Conservation (phyloP, 2,329 filamentous ascomycete genomes). For the Fusarium piperis region DNA sequence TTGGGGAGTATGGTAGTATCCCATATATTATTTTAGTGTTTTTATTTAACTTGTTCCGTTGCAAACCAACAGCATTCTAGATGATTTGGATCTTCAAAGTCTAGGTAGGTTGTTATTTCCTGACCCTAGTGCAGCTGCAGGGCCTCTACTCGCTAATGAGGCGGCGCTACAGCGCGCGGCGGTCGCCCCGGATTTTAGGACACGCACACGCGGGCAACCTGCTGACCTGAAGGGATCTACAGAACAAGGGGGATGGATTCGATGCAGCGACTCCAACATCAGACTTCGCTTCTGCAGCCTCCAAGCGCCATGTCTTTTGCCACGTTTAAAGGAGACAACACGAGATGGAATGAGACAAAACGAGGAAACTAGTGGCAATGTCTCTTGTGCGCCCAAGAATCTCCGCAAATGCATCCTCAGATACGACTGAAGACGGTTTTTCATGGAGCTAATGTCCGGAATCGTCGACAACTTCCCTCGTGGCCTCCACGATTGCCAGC, state of each 20-base stretch:
- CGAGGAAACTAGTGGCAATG: slow-evolving; percentile 6
- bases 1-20: not conserved
- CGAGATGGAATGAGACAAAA: not conserved
- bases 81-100: not conserved
- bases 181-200: slow-evolving; percentile 26
- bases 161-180: not conserved
- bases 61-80: not conserved
- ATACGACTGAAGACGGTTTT: not conserved
- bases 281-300: slow-evolving; percentile 2
- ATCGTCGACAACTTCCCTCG: not conserved
- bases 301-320: slow-evolving; percentile 1
- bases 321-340: not conserved
- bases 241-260: not conserved
- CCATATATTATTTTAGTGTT: fast-evolving
- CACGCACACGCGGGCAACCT: not conserved
- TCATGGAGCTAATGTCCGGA: not conserved
- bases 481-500: not conserved
- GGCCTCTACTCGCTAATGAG: not conserved
- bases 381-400: not conserved
- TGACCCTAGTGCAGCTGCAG: too few species aligned
- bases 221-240: slow-evolving; percentile 19
- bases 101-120: not conserved
- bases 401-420: not conserved
- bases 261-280: not conserved
- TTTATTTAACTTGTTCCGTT: not conserved